Base-by-base conservation (phyloP, 805 yeast species). In the Metschnikowia corniflorae region DNA sequence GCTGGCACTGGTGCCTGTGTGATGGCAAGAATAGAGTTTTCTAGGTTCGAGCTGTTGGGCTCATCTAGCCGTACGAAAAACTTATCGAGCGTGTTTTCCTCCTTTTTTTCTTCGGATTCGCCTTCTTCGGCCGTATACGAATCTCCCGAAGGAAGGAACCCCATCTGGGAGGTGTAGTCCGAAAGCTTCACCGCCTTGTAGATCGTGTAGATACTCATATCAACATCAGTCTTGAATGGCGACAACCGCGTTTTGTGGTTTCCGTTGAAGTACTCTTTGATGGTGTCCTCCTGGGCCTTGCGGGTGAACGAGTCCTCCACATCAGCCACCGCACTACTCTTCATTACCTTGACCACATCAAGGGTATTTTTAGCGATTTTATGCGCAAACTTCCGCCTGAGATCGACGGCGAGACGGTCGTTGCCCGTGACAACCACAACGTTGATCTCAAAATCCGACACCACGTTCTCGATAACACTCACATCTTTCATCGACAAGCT, bases 221-320 rank as follows among this genome's bases (percentile, higher is more conserved):
- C 86, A 2, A 80, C 78, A 16, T 88, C 86, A 2, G 87, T 76
- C 5, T 94, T 84, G 58, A 80, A 89, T 2, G 99, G 97, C 14
- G 94, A 82, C 35, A 93, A 68, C 5, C 80, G 76, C 4, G 77
- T 72, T 29, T 71, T 71, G 14, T 71, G 61, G 5, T 75, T 74
- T 2, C 98, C 98, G 54, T 93, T 87, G 52, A 93, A 93, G 58
- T 93, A 93, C 53, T 89, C 94, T 54, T 79, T 78, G 36, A 91
- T 87, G 5, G 82, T 68, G 27, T 77, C 71, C 50, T 88, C 86
- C 57, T 91, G 97, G 16, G 73, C 36, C 24, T 80, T 76, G 52
- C 97, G 71, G 24, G 71, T 66, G 54, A 69, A 87, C 9, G 75
- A 66, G 36, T 81, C 91, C 41, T 83, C 91, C 19, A 75, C 70